Evolutionary conservation across 768 basidiomycete genomes (phyloP).

Genomic region (Daedaleopsis nitida): DNA sequence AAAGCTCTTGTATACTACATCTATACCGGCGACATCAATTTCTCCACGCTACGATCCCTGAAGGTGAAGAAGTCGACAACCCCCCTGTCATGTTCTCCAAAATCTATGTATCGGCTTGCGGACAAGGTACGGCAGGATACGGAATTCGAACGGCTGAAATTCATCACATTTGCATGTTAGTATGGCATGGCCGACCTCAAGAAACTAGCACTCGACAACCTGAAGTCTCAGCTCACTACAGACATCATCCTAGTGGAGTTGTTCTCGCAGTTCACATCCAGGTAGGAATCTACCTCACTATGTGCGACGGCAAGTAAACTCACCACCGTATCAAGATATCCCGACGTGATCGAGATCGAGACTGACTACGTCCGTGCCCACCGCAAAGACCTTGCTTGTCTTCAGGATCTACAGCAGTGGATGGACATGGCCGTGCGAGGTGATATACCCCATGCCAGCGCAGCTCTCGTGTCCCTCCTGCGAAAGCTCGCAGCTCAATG

Average conservation of each 20-base stretch:
- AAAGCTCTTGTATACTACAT: conserved; percentile 22
- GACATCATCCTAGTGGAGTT: conserved; percentile 23
- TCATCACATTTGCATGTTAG: not conserved
- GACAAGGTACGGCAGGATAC: conserved; percentile 15
- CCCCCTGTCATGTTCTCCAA: conserved; percentile 22
- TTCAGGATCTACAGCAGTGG: not conserved
- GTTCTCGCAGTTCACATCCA: conserved; percentile 20
- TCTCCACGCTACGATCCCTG: conserved; percentile 16
- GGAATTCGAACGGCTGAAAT: too few species aligned
- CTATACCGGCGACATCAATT: conserved; percentile 18
- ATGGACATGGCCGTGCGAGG: not conserved
- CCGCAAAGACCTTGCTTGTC: not conserved
- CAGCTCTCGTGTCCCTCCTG: not conserved
- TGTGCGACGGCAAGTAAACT: not conserved
- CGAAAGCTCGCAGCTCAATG: not conserved
- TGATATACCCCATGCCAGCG: not conserved
- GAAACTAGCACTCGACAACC: conserved; percentile 12
- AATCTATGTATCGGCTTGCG: conserved; percentile 30
- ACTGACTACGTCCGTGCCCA: not conserved
- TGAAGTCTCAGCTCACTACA: conserved; percentile 14
- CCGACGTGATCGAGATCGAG: not conserved
- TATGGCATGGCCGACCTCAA: conserved; percentile 16
- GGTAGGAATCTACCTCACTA: not conserved
- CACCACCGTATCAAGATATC: not conserved
- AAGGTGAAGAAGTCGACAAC: not conserved